A percentile compares a stretch with the other conserved stretches of the same genome.
phyloP scores from a whole-genome alignment of 1,284 basidiomycete genomes.

The Heterobasidion parviporum region DNA sequence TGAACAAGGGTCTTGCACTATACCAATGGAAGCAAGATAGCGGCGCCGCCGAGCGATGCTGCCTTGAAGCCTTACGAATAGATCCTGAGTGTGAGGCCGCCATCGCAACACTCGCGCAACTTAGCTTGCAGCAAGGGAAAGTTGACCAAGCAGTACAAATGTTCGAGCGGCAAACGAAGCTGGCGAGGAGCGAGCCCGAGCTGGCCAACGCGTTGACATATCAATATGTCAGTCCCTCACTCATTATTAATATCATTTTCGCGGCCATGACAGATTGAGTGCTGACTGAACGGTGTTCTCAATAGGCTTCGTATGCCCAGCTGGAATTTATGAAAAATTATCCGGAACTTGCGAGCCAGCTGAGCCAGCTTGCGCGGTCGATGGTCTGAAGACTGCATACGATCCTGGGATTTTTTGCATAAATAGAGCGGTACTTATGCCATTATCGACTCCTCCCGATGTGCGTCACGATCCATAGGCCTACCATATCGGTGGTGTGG shows the following conservation, averaged over 20 bases:
- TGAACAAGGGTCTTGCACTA: conserved; percentile 94
- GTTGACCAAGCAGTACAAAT: conserved; percentile 82
- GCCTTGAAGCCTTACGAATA: conserved; percentile 79
- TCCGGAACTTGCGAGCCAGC: conserved; percentile 69
- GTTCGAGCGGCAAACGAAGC: conserved; percentile 80
- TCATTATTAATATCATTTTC: too few relatives aligned
- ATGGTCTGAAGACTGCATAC: conserved; percentile 15
- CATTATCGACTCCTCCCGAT: too few relatives aligned
- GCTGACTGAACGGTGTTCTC: conserved; percentile 7
- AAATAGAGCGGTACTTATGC: too few relatives aligned
- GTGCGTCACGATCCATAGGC: too few relatives aligned
- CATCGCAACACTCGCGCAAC: conserved; percentile 91
- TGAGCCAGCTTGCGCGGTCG: conserved; percentile 42
- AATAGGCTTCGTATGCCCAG: conserved; percentile 73
- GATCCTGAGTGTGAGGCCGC: conserved; percentile 96
- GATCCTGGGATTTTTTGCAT: background rate
- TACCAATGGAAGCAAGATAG: conserved; percentile 97
- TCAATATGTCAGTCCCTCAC: conserved; percentile 51
- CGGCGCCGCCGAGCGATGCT: conserved; percentile 75
- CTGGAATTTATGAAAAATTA: conserved; percentile 77
- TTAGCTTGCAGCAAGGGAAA: conserved; percentile 88
- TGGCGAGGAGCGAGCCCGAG: conserved; percentile 90
- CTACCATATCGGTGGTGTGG: too few relatives aligned
- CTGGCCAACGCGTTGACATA: conserved; percentile 86
- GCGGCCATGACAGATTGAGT: background rate